Evolutionary conservation across 805 yeast species (phyloP), one percentile per base, ranked within the genome.

Genomic region (Candida broadrunensis): DNA sequence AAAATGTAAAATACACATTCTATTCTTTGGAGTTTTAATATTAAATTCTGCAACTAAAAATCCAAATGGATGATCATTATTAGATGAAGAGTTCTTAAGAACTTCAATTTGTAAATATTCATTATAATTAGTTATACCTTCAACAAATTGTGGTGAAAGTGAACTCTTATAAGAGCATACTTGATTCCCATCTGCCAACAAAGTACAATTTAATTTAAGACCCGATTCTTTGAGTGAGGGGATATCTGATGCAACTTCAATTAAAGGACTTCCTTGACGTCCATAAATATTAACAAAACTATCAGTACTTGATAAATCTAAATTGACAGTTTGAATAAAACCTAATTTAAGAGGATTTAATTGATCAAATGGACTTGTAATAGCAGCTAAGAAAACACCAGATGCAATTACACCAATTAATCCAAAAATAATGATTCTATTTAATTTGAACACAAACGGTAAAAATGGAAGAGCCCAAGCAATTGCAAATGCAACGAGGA

Each of bases 401-500:
- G 51, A 46, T 5, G 72, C 44, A 16, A 74, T 56, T 2, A 72
- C 52, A 9, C 65, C 39, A 0, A 71, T 44, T 17, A 82, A 56
- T 2, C 70, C 52, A 3, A 65, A 18, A 1, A 78, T 70, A 30
- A 80, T 58, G 13, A 77, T 45, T 36, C 75, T 67, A 56, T 85
- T 84, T 39, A 85, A 54, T 54, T 83, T 85, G 63, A 83, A 84
- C 30, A 80, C 63, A 55, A 86, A 86, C 5, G 93, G 88, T 36
- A 85, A 51, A 14, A 82, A 54, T 6, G 91, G 84, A 12, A 70
- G 37, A 2, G 64, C 46, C 63, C 65, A 58, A 6, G 54, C 54
- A 39, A 61, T 45, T 8, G 64, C 65, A 45, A 66, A 51, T 6
- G 41, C 18, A 44, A 60, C 55, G 20, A 66, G 45, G 24, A 60